These are phyloP conservation scores for Cubamyces sp. DNA, from an alignment of 768 basidiomycete species.

Conservation along the genomic window DNA sequence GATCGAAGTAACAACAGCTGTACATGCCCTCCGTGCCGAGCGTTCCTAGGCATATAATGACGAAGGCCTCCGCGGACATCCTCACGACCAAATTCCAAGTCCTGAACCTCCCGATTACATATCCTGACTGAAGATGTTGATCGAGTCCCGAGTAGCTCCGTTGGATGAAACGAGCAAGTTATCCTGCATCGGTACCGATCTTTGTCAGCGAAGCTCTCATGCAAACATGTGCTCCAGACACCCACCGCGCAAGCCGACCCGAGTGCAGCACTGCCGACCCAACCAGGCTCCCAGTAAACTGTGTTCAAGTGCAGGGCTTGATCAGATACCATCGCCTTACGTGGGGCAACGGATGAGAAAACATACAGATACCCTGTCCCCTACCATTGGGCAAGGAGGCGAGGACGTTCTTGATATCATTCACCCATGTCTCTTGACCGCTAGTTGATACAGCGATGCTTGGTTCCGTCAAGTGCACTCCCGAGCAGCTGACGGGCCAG, in stretches of 20 bases:
- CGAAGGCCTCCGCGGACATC: no score
- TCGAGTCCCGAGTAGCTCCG: conserved; percentile 44
- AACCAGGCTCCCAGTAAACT: conserved; percentile 71
- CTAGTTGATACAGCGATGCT: conserved; percentile 50
- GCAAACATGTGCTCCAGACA: conserved; percentile 8
- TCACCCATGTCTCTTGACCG: conserved; percentile 59
- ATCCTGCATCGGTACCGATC: conserved; percentile 39
- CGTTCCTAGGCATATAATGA: no score
- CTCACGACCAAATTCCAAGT: not conserved
- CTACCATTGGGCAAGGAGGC: conserved; percentile 39
- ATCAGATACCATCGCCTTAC: no score
- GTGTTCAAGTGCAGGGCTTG: no score
- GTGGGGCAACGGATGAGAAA: not conserved
- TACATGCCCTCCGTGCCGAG: no score
- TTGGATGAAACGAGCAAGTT: conserved; percentile 52
- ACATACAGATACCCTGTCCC: conserved; percentile 47
- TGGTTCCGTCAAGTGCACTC: conserved; percentile 50
- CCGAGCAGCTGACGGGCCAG: conserved; percentile 55
- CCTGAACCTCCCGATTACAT: conserved; percentile 14
- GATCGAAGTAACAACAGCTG: no score
- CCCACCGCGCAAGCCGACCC: conserved; percentile 36
- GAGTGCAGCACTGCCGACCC: conserved; percentile 57
- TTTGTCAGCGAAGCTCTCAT: not conserved
- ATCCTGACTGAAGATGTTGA: conserved; percentile 33
- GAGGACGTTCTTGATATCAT: conserved; percentile 52